Conservation (phyloP, 192 early-diverging fungal species). For the Chytriomyces sp. region DNA sequence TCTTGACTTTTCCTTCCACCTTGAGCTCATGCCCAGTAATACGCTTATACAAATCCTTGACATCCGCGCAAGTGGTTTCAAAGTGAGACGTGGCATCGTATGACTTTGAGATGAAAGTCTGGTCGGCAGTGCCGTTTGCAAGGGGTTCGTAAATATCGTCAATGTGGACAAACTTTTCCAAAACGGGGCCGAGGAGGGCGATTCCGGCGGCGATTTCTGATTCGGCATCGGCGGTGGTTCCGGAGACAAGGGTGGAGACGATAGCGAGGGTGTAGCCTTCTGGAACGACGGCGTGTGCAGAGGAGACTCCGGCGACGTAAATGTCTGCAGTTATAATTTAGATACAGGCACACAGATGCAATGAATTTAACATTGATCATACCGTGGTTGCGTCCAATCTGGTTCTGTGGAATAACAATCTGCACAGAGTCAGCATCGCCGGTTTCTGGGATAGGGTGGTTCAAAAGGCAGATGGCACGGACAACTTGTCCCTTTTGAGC, state of each 20-base stretch:
- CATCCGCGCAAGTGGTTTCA: constrained; percentile 95
- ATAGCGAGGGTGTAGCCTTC: constrained; percentile 89
- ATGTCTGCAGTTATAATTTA: too few relatives aligned
- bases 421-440: constrained; percentile 86
- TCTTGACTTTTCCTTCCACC: constrained; percentile 63
- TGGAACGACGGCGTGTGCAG: constrained; percentile 88
- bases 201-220: constrained; percentile 85
- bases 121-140: constrained; percentile 76
- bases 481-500: constrained; percentile 84
- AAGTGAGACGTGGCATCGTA: constrained; percentile 99
- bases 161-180: constrained; percentile 89
- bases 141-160: constrained; percentile 85
- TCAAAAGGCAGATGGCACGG: constrained; percentile 92
- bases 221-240: constrained; percentile 85
- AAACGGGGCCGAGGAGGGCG: constrained; percentile 84
- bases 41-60: constrained; percentile 85
- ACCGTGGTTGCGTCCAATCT: constrained; percentile 85
- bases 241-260: constrained; percentile 91
- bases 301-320: constrained; percentile 90
- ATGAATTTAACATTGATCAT: constrained; percentile 24
- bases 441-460: constrained; percentile 89
- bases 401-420: constrained; percentile 97
- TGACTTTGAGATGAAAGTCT: constrained; percentile 88
- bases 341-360: too few relatives aligned
- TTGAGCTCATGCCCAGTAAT: constrained; percentile 62